Conservation (phyloP, 345 rosid genomes). For the Eutrema heterophyllum region DNA sequence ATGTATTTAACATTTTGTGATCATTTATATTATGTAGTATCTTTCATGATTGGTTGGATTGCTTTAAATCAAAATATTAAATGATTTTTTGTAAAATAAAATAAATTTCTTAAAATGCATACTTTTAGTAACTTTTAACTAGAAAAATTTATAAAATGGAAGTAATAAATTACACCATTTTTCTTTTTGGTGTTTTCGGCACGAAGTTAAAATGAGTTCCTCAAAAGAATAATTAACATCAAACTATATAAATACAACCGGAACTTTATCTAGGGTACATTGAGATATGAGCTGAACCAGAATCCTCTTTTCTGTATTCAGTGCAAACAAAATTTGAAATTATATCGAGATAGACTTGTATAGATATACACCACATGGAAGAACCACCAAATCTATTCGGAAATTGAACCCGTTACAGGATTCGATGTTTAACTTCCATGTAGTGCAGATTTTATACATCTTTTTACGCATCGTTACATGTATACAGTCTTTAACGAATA, state of each 20-base stretch:
- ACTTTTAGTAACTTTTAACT: too few species aligned
- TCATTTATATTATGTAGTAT: too few species aligned
- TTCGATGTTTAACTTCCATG: not conserved
- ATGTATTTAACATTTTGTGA: too few species aligned
- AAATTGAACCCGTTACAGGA: constrained; percentile 6
- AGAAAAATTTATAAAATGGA: too few species aligned
- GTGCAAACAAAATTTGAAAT: not conserved
- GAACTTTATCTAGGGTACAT: not conserved
- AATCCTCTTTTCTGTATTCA: not conserved
- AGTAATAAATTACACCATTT: not conserved
- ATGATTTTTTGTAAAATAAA: too few species aligned
- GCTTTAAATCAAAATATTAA: too few species aligned
- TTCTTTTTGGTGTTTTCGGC: not conserved
- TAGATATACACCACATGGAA: constrained; percentile 8
- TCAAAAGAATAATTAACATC: not conserved
- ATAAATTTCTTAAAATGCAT: too few species aligned
- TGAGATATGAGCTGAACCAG: not conserved
- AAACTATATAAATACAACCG: not conserved
- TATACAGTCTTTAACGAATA: not conserved
- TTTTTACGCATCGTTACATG: constrained; percentile 9
- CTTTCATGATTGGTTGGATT: too few species aligned
- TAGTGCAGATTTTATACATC: not conserved
- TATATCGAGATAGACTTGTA: not conserved
- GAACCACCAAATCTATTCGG: constrained; percentile 3
- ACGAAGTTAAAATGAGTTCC: not conserved